phyloP scores from a whole-genome alignment of 768 basidiomycete genomes.

The Auricularia heimuer region DNA sequence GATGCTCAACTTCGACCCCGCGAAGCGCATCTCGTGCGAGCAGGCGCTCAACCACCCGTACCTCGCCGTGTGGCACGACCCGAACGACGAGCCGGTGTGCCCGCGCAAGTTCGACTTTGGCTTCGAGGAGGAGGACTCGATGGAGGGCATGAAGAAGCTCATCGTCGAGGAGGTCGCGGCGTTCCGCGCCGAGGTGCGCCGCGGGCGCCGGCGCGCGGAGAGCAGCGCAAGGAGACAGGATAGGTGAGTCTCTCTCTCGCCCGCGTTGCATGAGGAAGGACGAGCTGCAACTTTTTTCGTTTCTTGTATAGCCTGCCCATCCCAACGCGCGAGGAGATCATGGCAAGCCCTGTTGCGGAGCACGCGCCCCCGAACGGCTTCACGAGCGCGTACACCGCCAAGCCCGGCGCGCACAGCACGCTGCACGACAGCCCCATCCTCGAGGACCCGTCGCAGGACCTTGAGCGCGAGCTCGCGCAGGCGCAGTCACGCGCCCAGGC shows the following conservation, averaged over 20 bases:
- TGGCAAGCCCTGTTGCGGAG: constrained; percentile 66
- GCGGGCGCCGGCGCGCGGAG: constrained; percentile 59
- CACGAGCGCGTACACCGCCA: constrained; percentile 57
- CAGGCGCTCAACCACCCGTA: constrained; percentile 94
- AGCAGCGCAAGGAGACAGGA: constrained; percentile 68
- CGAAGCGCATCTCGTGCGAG: constrained; percentile 92
- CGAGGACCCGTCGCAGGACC: constrained; percentile 77
- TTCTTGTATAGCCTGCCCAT: constrained; percentile 52
- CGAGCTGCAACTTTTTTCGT: neutral
- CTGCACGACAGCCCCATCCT: constrained; percentile 60
- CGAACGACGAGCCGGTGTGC: constrained; percentile 85
- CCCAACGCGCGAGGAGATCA: constrained; percentile 71
- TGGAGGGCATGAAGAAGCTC: constrained; percentile 93
- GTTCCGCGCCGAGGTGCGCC: constrained; percentile 84
- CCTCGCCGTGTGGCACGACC: constrained; percentile 95
- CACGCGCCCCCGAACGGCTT: constrained; percentile 47
- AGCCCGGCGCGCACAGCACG: constrained; percentile 6
- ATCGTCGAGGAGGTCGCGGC: constrained; percentile 87
- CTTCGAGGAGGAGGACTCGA: constrained; percentile 93
- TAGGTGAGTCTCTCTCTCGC: constrained; percentile 35
- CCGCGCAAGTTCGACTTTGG: constrained; percentile 84
- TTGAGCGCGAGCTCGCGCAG: constrained; percentile 78
- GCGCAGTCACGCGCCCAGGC: constrained; percentile 34
- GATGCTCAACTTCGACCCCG: constrained; percentile 92
- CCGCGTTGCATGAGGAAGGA: neutral